Evolutionary conservation across 768 basidiomycete species (phyloP).

Genomic region (Boletus subcaerulescens): DNA sequence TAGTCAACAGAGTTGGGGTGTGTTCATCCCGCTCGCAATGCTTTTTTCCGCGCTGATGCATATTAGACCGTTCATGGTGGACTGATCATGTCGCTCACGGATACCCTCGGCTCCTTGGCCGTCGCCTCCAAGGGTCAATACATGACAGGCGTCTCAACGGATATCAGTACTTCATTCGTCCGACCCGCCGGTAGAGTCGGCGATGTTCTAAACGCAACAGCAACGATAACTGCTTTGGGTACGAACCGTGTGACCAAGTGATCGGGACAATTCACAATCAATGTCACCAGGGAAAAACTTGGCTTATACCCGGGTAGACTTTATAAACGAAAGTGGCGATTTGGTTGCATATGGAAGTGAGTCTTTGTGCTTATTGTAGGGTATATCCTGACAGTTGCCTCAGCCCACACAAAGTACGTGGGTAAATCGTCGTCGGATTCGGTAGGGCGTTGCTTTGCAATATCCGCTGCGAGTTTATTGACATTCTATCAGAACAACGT

Average conservation of each 20-base stretch:
- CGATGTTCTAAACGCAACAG: constrained; percentile 63
- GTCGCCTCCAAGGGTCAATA: constrained; percentile 77
- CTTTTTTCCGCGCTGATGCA: background rate
- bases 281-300: constrained; percentile 61
- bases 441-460: constrained; percentile 25
- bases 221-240: constrained; percentile 71
- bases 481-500: constrained; percentile 56
- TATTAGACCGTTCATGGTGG: constrained; percentile 70
- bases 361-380: constrained; percentile 20
- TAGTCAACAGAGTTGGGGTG: constrained; percentile 84
- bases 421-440: constrained; percentile 57
- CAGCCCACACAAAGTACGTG: constrained; percentile 85
- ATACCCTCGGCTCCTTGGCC: constrained; percentile 82
- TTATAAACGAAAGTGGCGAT: constrained; percentile 59
- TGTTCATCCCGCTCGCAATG: constrained; percentile 20
- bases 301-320: constrained; percentile 80
- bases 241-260: background rate
- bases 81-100: constrained; percentile 76
- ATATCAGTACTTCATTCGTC: constrained; percentile 76
- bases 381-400: background rate
- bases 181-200: constrained; percentile 72
- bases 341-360: constrained; percentile 80
- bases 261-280: background rate
- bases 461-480: background rate
- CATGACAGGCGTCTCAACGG: constrained; percentile 87